phyloP scores from a whole-genome alignment of 352 stramenopile genomes.

The Pythium guiyangense region DNA sequence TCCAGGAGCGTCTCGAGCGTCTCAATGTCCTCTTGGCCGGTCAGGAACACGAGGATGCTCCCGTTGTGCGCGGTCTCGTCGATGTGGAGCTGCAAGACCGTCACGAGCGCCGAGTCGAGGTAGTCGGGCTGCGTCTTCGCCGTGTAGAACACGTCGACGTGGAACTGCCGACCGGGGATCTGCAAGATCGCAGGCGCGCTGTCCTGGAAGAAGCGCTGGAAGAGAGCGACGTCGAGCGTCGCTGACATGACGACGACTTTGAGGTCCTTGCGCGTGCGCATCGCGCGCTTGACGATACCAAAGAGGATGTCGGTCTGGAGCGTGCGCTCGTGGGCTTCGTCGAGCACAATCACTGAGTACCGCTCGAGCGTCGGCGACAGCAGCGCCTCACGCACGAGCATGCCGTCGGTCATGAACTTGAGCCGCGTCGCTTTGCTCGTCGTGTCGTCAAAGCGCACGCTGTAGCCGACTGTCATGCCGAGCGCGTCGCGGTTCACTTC shows the following conservation, averaged over 20 bases:
- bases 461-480: slow-evolving; percentile 86
- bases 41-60: slow-evolving; percentile 94
- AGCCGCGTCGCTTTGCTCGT: slow-evolving; percentile 85
- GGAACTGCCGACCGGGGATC: slow-evolving; percentile 86
- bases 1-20: slow-evolving; percentile 80
- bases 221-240: slow-evolving; percentile 94
- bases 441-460: slow-evolving; percentile 93
- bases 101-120: slow-evolving; percentile 83
- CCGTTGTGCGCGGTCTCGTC: slow-evolving; percentile 69
- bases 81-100: slow-evolving; percentile 89
- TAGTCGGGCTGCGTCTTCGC: slow-evolving; percentile 87
- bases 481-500: slow-evolving; percentile 46
- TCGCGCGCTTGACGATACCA: slow-evolving; percentile 81
- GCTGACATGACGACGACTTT: slow-evolving; percentile 98
- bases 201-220: slow-evolving; percentile 92
- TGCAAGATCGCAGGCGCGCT: slow-evolving; percentile 75
- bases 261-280: slow-evolving; percentile 81
- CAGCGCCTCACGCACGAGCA: slow-evolving; percentile 89
- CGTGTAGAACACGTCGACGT: slow-evolving; percentile 90
- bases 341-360: slow-evolving; percentile 81
- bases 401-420: slow-evolving; percentile 92
- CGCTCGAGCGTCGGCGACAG: slow-evolving; percentile 62
- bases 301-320: slow-evolving; percentile 90
- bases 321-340: slow-evolving; percentile 88
- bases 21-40: slow-evolving; percentile 96